Conservation (phyloP, 2,329 filamentous ascomycete species). For the Penicillium sp. region DNA sequence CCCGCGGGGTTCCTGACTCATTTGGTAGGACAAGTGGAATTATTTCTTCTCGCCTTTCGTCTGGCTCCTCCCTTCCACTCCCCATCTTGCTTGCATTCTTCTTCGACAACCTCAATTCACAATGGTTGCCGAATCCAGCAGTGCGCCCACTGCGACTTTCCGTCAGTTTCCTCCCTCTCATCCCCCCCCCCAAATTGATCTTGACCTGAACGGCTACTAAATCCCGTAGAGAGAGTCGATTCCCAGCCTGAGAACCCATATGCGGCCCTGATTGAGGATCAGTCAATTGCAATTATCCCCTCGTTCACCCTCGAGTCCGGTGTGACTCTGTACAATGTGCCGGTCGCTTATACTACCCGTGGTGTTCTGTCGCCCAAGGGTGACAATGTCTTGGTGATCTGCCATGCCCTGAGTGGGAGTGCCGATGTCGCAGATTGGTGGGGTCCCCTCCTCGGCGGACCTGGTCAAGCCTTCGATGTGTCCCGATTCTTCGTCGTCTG, state of each 20-base stretch:
- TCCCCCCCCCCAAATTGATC: constrained; percentile 5
- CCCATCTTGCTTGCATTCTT: constrained; percentile 11
- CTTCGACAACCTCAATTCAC: constrained; percentile 11
- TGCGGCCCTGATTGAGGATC: constrained; percentile 81
- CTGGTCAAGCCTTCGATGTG: constrained; percentile 60
- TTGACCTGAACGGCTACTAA: constrained; percentile 53
- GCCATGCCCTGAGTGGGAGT: constrained; percentile 60
- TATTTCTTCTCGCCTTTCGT: constrained; percentile 2
- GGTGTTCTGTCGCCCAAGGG: constrained; percentile 61
- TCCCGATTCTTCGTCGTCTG: constrained; percentile 62
- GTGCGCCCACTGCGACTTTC: constrained; percentile 33
- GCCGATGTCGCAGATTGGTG: constrained; percentile 64
- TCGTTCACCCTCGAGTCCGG: constrained; percentile 93
- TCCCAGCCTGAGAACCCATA: constrained; percentile 91
- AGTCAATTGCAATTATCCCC: constrained; percentile 84
- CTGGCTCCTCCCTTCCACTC: neutral
- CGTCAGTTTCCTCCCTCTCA: constrained; percentile 45
- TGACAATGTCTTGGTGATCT: constrained; percentile 70
- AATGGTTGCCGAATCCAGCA: constrained; percentile 36
- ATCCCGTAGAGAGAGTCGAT: constrained; percentile 61
- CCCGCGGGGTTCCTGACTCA: constrained; percentile 27
- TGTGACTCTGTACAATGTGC: constrained; percentile 76
- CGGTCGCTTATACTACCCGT: constrained; percentile 68
- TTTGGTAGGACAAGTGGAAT: constrained; percentile 15
- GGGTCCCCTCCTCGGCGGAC: constrained; percentile 60